Base-by-base conservation (phyloP, 148 eudicot genomes). In the Polygonum aviculare region DNA sequence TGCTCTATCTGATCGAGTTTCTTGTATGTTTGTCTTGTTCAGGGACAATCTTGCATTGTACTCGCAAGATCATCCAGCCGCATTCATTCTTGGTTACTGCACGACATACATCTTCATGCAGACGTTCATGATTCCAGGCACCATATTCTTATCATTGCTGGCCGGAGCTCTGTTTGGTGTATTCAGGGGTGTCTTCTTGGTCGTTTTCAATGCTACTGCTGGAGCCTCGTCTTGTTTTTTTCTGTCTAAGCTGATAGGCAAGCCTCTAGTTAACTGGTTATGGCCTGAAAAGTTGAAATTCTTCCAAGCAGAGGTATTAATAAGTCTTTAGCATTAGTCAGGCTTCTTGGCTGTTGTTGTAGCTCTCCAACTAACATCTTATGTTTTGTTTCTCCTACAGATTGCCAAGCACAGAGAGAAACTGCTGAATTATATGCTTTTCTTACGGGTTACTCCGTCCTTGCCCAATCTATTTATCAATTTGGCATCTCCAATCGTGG, bases 141-240 rank as follows among this genome's bases (percentile, higher is more conserved):
- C 97, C 54, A 92, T 94, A 69, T 94, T 94, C 81, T 90, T 94
- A 97, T 94, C 98, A 21, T 84, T 92, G 84, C 82, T 94, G 80
- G 98, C 98, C 77, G 98, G 98, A 75, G 98, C 98, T 26, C 97
- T 94, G 65, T 94, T 94, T 83, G 97, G 98, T 74, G 97, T 91
- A 80, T 38, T 85, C n/a, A 90, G 74, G 86, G 98, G 98, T 71
- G 86, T 94, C 77, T 76, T 94, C 51, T 83, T 92, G 87, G 97
- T 92, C 69, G 92, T 90, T 57, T 90, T 88, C 41, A 90, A 90
- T 79, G 90, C 92, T 49, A 88, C 95, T 54, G 94, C 92, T 55
- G 97, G 97, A 78, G 97, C 97, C 77, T 90, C 97, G 19, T 92
- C 89, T 74, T 90, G 97, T 74, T 92, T 55, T 81, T 92, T 92